These are phyloP conservation scores for Tuber borchii DNA, from an alignment of 495 filamentous ascomycete species.

Conservation along the genomic window DNA sequence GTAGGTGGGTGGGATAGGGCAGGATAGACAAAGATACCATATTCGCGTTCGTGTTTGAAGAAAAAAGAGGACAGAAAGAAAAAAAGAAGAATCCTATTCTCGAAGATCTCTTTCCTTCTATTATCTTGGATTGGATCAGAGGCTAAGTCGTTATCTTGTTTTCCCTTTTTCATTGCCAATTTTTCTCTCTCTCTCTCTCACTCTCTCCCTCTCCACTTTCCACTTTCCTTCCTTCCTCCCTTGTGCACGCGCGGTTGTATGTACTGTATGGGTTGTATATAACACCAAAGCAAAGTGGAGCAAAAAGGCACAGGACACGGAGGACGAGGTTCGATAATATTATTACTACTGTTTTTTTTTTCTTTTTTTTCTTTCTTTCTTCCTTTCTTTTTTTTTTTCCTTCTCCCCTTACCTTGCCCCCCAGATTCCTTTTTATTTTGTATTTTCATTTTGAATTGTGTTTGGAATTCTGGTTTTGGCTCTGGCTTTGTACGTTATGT, in stretches of 20 bases:
- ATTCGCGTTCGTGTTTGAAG: neutral
- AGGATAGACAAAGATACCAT: slow-evolving; percentile 4
- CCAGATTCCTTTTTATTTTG: neutral
- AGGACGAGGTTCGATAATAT: neutral
- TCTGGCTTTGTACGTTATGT: neutral
- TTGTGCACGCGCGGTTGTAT: neutral
- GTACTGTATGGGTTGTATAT: neutral
- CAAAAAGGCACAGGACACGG: neutral
- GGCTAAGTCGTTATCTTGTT: neutral
- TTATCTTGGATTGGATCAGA: neutral
- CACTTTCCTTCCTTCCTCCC: neutral
- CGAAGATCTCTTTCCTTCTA: neutral
- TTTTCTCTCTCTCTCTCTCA: neutral
- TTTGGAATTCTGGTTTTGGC: neutral
- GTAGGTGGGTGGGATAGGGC: neutral
- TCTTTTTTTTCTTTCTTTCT: neutral
- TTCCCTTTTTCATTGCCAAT: neutral
- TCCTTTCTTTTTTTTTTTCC: neutral
- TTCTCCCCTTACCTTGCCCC: neutral
- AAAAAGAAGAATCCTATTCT: neutral
- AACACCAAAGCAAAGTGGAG: neutral
- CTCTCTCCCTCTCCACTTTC: neutral
- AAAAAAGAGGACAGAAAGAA: neutral
- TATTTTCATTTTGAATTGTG: neutral
- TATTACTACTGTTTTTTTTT: neutral